Percentiles rank a stretch among this genome's conserved stretches.
These are phyloP conservation scores for Phlegmacium glaucopus DNA, from an alignment of 768 basidiomycete genomes.

Conservation along the genomic window DNA sequence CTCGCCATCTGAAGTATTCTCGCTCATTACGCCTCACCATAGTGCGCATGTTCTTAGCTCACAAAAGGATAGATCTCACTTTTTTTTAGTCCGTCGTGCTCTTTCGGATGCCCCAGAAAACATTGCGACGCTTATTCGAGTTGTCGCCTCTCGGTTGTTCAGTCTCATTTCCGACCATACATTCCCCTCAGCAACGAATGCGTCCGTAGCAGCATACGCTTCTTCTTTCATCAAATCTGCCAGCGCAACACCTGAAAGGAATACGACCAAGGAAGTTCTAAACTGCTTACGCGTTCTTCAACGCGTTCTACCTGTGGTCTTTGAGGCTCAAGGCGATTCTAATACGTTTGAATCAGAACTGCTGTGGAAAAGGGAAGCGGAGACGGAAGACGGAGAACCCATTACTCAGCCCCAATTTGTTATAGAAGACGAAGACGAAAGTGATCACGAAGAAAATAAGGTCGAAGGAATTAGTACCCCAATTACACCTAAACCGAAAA, in stretches of 20 bases:
- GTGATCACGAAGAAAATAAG: constrained; percentile 35
- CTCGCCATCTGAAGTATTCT: constrained; percentile 87
- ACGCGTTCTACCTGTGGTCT: constrained; percentile 86
- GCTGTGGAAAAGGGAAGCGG: constrained; percentile 73
- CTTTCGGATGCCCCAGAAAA: constrained; percentile 84
- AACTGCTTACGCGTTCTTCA: constrained; percentile 92
- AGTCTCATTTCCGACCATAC: constrained; percentile 77
- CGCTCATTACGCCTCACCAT: constrained; percentile 82
- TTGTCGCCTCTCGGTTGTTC: constrained; percentile 66
- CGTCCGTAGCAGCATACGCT: constrained; percentile 63
- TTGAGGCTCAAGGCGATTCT: constrained; percentile 72
- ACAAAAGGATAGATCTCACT: constrained; percentile 9
- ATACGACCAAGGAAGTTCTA: constrained; percentile 80
- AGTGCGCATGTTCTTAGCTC: constrained; percentile 43
- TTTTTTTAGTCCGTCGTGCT: constrained; percentile 68
- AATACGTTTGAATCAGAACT: constrained; percentile 75
- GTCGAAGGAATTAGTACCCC: constrained; percentile 11
- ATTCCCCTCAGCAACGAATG: constrained; percentile 58
- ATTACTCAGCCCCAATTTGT: constrained; percentile 65
- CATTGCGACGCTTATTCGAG: constrained; percentile 74
- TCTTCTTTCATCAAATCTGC: constrained; percentile 65
- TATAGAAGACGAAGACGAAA: constrained; percentile 80
- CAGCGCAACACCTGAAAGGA: constrained; percentile 49
- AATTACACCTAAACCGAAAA: constrained; percentile 23
- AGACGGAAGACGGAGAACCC: constrained; percentile 30